Evolutionary conservation across 495 filamentous ascomycete species (phyloP).

Genomic region (Xylaria scruposa): DNA sequence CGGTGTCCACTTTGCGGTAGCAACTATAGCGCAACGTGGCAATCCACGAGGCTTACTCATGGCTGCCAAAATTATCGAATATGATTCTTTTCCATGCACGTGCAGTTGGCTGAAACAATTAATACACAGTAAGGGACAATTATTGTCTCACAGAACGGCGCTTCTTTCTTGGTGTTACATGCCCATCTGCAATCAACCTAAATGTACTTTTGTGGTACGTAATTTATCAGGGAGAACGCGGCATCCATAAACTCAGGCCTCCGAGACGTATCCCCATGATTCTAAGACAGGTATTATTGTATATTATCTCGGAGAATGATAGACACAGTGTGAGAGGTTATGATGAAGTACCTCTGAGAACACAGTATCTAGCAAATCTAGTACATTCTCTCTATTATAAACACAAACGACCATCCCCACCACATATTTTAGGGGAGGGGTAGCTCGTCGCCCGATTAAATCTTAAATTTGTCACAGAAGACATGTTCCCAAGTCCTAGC

Average conservation of each 20-base stretch:
- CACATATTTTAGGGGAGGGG: neutral
- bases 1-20: neutral
- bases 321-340: neutral
- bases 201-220: neutral
- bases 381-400: neutral
- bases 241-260: slow-evolving; percentile 1
- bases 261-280: neutral
- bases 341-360: neutral
- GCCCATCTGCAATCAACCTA: neutral
- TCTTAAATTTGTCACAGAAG: neutral
- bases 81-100: neutral
- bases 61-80: neutral
- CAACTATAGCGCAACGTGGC: neutral
- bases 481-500: neutral
- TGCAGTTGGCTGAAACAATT: neutral
- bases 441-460: neutral
- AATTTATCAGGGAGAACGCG: neutral
- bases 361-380: neutral
- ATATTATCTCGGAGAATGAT: neutral
- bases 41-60: neutral
- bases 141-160: neutral
- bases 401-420: neutral
- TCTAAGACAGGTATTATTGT: neutral
- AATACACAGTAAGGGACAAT: neutral
- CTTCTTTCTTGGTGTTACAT: neutral